Percentiles rank a stretch among this genome's conserved stretches.
Conservation (phyloP, 176 grass and related monocot genomes). For the Carex scoparia region DNA sequence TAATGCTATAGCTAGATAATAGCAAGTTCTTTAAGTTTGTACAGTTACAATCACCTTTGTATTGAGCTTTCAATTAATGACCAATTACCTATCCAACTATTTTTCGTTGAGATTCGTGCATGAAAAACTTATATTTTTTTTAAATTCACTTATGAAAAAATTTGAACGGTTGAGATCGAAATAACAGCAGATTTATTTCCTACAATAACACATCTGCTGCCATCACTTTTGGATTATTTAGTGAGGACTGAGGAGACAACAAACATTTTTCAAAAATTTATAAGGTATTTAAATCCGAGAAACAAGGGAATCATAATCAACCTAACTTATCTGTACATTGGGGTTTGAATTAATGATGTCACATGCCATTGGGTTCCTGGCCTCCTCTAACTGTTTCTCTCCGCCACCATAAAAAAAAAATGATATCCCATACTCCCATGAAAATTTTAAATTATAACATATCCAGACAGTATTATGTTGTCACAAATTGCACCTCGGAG, state of each 20-base stretch:
- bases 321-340: not conserved
- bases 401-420: not conserved
- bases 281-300: not conserved
- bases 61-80: too few species aligned
- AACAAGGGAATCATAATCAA: constrained; percentile 4
- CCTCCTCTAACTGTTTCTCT: not conserved
- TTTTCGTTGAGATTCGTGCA: too few species aligned
- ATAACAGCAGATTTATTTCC: too few species aligned
- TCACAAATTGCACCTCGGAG: not conserved
- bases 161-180: too few species aligned
- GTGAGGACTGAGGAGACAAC: not conserved
- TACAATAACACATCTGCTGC: not conserved
- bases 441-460: not conserved
- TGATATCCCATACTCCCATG: constrained; percentile 14
- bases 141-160: too few species aligned
- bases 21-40: too few species aligned
- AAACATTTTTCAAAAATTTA: not conserved
- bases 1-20: too few species aligned
- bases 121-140: too few species aligned
- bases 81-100: too few species aligned
- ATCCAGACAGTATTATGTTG: not conserved
- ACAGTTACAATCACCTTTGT: too few species aligned
- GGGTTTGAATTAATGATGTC: not conserved
- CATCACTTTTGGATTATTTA: not conserved
- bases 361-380: not conserved